A percentile compares a stretch with the other conserved stretches of the same genome.
Conservation (phyloP, 768 basidiomycete species). For the Leucosporidium creatinivorum region DNA sequence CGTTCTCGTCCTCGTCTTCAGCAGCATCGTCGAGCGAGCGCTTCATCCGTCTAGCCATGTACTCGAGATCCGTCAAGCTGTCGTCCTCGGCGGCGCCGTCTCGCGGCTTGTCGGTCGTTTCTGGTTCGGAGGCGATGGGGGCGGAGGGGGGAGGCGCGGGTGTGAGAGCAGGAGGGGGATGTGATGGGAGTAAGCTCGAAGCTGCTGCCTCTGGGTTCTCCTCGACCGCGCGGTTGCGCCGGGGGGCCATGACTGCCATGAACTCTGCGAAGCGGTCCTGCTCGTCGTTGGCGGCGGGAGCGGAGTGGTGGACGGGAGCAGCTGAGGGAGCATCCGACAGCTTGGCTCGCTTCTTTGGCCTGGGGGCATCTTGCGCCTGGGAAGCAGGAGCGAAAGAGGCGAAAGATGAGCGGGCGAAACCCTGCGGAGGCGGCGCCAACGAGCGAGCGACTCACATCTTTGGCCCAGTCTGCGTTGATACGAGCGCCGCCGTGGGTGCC, state of each 20-base stretch:
- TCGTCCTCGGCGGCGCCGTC: slow-evolving; percentile 32
- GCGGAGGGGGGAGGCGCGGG: background rate
- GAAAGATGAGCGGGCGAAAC: background rate
- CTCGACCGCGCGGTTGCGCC: slow-evolving; percentile 54
- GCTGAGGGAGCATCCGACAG: slow-evolving; percentile 12
- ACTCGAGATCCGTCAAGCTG: slow-evolving; percentile 42
- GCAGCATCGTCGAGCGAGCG: slow-evolving; percentile 17
- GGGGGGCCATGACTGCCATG: slow-evolving; percentile 65
- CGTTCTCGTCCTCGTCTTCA: slow-evolving; percentile 4
- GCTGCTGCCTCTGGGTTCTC: slow-evolving; percentile 45
- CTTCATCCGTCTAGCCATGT: slow-evolving; percentile 39
- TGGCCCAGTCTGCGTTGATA: slow-evolving; percentile 63
- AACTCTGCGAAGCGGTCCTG: slow-evolving; percentile 55
- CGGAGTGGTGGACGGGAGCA: background rate
- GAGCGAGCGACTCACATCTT: slow-evolving; percentile 61
- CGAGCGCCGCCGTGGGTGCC: slow-evolving; percentile 54
- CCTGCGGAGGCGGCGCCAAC: too few relatives aligned
- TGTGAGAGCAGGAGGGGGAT: background rate
- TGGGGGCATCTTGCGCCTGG: slow-evolving; percentile 15
- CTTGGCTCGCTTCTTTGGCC: slow-evolving; percentile 22
- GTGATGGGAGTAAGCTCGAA: too few relatives aligned
- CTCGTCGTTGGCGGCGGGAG: slow-evolving; percentile 37
- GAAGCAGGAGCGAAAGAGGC: background rate
- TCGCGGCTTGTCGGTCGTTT: background rate
- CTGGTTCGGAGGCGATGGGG: background rate